A percentile compares a stretch with the other conserved stretches of the same genome.
Conservation (phyloP, 305 asterid species). For the Fraxinus platypoda region DNA sequence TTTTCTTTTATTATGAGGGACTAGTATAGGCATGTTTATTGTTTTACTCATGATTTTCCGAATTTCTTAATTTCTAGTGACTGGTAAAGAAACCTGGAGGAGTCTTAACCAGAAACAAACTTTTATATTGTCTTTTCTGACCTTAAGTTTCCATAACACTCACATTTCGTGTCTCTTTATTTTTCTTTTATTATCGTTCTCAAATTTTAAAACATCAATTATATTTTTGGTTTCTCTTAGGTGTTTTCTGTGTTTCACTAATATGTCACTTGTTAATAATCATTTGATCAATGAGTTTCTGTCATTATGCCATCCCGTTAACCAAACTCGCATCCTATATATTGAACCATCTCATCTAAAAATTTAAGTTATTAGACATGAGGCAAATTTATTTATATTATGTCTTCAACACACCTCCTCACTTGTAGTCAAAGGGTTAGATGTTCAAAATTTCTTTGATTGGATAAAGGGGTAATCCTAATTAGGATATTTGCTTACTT, state of each 20-base stretch:
- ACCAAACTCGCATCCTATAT: background rate
- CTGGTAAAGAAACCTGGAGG: background rate
- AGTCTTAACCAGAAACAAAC: background rate
- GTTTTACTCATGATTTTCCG: background rate
- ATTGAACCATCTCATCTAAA: background rate
- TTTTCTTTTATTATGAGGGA: background rate
- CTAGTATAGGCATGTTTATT: background rate
- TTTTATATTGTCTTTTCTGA: background rate
- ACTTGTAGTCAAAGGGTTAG: background rate
- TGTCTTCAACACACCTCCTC: background rate
- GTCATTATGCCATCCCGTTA: background rate
- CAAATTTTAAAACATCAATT: background rate
- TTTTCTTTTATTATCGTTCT: background rate
- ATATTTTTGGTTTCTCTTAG: background rate
- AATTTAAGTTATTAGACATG: background rate
- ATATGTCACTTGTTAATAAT: background rate
- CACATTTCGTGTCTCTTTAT: background rate
- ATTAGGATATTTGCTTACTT: background rate
- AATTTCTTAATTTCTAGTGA: background rate
- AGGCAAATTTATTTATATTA: background rate
- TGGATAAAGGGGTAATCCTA: background rate
- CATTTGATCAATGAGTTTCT: background rate
- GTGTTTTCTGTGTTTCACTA: background rate
- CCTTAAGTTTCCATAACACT: background rate
- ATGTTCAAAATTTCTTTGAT: background rate